Percentiles rank a stretch among this genome's conserved stretches.
Evolutionary conservation across 257 asterid species (phyloP).

Genomic region (Osmanthus fragrans): DNA sequence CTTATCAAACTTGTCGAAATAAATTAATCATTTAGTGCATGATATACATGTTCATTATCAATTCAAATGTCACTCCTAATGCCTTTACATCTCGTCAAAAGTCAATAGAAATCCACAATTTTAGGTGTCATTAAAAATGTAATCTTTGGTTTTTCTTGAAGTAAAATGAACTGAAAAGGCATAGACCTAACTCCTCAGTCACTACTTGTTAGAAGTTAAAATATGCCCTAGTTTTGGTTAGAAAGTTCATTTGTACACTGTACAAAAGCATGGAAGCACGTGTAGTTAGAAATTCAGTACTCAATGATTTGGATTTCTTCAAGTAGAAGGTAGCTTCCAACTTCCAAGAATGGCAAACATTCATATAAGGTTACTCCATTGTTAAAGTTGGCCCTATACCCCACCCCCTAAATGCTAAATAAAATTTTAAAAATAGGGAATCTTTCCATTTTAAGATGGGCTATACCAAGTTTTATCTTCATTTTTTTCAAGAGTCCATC

Average conservation of each 20-base stretch:
- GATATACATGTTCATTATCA: no score
- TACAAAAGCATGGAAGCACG: slow-evolving; percentile 2
- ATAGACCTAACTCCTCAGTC: not conserved
- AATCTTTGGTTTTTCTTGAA: not conserved
- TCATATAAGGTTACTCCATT: slow-evolving; percentile 33
- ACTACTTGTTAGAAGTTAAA: not conserved
- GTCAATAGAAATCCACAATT: not conserved
- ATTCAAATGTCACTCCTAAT: no score
- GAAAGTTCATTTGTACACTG: slow-evolving; percentile 24
- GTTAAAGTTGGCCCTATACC: slow-evolving; percentile 13
- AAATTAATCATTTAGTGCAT: not conserved
- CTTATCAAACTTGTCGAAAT: not conserved
- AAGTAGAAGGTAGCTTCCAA: slow-evolving; percentile 43
- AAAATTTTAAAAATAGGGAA: slow-evolving; percentile 18
- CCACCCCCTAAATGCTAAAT: not conserved
- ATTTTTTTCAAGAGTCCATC: not conserved
- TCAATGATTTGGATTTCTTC: slow-evolving; percentile 28
- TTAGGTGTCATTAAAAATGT: not conserved
- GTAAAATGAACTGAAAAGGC: not conserved
- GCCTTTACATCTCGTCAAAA: not conserved
- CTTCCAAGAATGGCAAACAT: slow-evolving; percentile 57
- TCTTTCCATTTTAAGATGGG: slow-evolving; percentile 33
- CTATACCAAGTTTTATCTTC: not conserved
- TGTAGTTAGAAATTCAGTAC: not conserved
- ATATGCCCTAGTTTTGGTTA: not conserved